Conservation (phyloP, 2,329 filamentous ascomycete genomes). For the Cordyceps sp. region DNA sequence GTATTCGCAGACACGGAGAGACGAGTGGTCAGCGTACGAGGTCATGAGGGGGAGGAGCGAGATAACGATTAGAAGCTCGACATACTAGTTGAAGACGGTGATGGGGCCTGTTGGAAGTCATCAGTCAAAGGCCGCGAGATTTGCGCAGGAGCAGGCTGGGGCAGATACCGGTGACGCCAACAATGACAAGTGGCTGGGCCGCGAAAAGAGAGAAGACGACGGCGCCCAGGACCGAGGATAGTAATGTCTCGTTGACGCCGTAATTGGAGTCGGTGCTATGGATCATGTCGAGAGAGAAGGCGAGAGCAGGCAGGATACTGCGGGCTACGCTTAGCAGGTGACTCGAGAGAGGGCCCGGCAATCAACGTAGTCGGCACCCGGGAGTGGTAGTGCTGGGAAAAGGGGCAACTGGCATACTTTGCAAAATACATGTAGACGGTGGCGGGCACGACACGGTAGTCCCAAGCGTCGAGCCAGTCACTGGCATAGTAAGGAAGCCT, state of each 20-base stretch:
- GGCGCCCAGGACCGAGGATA: conserved; percentile 67
- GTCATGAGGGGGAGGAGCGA: background rate
- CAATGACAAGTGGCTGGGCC: conserved; percentile 76
- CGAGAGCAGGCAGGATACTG: conserved; percentile 73
- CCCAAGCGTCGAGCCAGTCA: conserved; percentile 78
- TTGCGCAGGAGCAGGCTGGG: background rate
- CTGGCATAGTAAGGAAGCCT: conserved; percentile 62
- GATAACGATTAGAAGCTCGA: conserved; percentile 1
- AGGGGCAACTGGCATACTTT: conserved; percentile 40
- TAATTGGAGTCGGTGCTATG: conserved; percentile 72
- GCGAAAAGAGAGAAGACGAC: conserved; percentile 68
- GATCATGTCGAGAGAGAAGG: conserved; percentile 89
- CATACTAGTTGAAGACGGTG: conserved; percentile 77
- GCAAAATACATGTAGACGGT: conserved; percentile 93
- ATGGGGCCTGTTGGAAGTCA: conserved; percentile 46
- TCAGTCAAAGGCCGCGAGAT: conserved; percentile 3
- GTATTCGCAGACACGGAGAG: no score
- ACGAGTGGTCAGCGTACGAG: background rate
- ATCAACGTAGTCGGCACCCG: no score
- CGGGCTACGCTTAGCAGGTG: no score
- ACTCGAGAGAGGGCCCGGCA: no score
- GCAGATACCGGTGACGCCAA: conserved; percentile 58
- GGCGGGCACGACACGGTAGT: conserved; percentile 74
- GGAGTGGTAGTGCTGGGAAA: no score
- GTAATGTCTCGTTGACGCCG: conserved; percentile 81